Conservation (phyloP, 192 early-diverging fungal genomes). For the Coemansia sp. region DNA sequence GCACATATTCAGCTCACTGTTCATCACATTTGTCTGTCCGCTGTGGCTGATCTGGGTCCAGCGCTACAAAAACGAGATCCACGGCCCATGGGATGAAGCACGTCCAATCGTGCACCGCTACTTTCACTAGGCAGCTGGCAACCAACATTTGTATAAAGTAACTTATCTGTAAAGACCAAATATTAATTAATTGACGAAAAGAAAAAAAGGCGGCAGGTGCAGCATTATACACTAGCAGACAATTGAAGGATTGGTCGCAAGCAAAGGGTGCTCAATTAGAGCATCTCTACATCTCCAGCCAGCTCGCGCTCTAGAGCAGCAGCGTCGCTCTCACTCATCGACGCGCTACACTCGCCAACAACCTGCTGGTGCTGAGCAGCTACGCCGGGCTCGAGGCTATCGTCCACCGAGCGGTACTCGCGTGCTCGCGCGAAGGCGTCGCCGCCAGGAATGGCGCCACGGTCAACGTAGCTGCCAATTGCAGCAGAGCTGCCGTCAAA, state of each 20-base stretch:
- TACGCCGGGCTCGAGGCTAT: slow-evolving; percentile 46
- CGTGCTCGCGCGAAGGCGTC: slow-evolving; percentile 43
- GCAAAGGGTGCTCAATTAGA: slow-evolving; percentile 7
- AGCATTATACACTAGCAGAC: neutral
- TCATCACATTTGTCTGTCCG: slow-evolving; percentile 86
- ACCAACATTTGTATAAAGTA: slow-evolving; percentile 3
- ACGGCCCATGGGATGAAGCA: slow-evolving; percentile 98
- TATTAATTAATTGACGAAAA: neutral
- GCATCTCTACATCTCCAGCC: slow-evolving; percentile 42
- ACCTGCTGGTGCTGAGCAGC: slow-evolving; percentile 42
- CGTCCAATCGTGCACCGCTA: slow-evolving; percentile 68
- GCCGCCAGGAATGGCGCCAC: slow-evolving; percentile 17
- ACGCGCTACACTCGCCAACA: slow-evolving; percentile 9
- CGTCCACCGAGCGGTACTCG: slow-evolving; percentile 41
- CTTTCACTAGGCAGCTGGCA: slow-evolving; percentile 20
- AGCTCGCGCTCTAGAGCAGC: slow-evolving; percentile 50
- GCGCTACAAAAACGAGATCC: slow-evolving; percentile 97
- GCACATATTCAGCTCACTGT: slow-evolving; percentile 68
- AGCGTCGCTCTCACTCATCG: slow-evolving; percentile 29
- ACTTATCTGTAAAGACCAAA: neutral
- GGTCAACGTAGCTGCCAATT: slow-evolving; percentile 18
- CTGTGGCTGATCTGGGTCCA: slow-evolving; percentile 91
- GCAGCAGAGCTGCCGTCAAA: neutral
- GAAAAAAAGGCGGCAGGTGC: neutral
- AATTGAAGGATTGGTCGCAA: neutral